These are phyloP conservation scores for Periglandula ipomoeae DNA, from an alignment of 2,329 filamentous ascomycete genomes.

Conservation along the genomic window DNA sequence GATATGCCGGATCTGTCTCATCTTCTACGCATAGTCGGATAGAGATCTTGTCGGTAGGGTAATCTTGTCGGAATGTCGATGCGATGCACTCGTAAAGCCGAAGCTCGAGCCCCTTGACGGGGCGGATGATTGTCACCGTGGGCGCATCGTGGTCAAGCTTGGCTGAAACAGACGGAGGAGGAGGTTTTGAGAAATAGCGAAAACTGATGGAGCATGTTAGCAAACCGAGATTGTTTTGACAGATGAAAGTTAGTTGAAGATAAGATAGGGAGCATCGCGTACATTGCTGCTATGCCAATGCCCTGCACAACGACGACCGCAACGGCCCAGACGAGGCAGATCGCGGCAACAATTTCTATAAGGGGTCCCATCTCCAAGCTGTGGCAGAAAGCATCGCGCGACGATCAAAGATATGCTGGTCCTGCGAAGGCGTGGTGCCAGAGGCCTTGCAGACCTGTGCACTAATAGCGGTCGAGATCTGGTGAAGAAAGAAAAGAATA, in stretches of 20 bases:
- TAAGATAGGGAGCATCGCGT: slow-evolving; percentile 14
- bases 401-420: not conserved
- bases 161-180: slow-evolving; percentile 41
- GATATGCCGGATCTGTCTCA: slow-evolving; percentile 65
- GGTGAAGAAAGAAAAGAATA: not conserved
- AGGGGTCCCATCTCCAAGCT: slow-evolving; percentile 18
- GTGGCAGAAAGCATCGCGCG: slow-evolving; percentile 7
- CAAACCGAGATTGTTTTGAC: not conserved
- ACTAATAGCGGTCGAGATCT: not conserved
- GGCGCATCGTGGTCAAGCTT: slow-evolving; percentile 49
- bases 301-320: slow-evolving; percentile 43
- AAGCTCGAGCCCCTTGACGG: slow-evolving; percentile 86
- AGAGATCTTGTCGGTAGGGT: slow-evolving; percentile 66
- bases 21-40: slow-evolving; percentile 76
- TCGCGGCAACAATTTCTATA: slow-evolving; percentile 32
- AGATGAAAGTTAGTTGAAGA: not conserved
- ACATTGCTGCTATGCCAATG: slow-evolving; percentile 50
- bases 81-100: slow-evolving; percentile 87
- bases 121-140: slow-evolving; percentile 83
- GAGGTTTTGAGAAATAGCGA: slow-evolving; percentile 41
- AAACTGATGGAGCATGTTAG: slow-evolving; percentile 27
- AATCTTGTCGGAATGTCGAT: slow-evolving; percentile 73
- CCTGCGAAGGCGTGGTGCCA: not conserved
- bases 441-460: not conserved
- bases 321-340: slow-evolving; percentile 44